phyloP scores from a whole-genome alignment of 1,284 basidiomycete species.

The Puccinia horiana region DNA sequence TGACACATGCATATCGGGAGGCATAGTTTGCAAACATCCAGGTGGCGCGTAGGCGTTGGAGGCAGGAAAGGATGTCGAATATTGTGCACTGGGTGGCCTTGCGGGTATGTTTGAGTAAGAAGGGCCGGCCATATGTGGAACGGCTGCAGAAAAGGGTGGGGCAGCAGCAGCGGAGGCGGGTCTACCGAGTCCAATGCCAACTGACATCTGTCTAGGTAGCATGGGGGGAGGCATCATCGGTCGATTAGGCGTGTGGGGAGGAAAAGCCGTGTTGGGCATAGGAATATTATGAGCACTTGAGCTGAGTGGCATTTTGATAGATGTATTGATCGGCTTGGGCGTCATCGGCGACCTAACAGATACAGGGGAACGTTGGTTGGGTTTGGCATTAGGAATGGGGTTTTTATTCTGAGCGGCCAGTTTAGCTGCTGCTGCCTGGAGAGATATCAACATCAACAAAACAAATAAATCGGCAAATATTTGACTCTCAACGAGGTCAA shows the following conservation, averaged over 20 bases:
- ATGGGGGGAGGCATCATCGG: constrained; percentile 27
- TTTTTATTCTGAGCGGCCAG: constrained; percentile 45
- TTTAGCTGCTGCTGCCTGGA: constrained; percentile 39
- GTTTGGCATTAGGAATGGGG: constrained; percentile 20
- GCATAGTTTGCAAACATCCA: constrained; percentile 37
- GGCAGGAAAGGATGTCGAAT: constrained; percentile 26
- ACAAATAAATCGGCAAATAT: background rate
- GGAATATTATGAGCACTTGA: constrained; percentile 18
- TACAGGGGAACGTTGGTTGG: constrained; percentile 30
- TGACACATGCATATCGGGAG: constrained; percentile 21
- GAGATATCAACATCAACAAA: background rate
- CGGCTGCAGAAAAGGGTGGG: constrained; percentile 46
- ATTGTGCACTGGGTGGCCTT: constrained; percentile 49
- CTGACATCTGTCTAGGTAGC: constrained; percentile 45
- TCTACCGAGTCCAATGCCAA: constrained; percentile 46
- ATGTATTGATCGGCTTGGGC: constrained; percentile 38
- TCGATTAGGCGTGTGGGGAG: constrained; percentile 40
- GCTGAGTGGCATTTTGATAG: constrained; percentile 26
- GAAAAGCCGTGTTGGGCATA: constrained; percentile 27
- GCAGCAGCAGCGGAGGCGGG: constrained; percentile 47
- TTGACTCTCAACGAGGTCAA: background rate
- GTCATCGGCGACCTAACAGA: constrained; percentile 24
- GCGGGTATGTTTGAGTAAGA: constrained; percentile 35
- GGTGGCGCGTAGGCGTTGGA: constrained; percentile 25
- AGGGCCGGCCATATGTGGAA: constrained; percentile 38